phyloP scores from a whole-genome alignment of 176 grass and related monocot species.

The Canna indica region DNA sequence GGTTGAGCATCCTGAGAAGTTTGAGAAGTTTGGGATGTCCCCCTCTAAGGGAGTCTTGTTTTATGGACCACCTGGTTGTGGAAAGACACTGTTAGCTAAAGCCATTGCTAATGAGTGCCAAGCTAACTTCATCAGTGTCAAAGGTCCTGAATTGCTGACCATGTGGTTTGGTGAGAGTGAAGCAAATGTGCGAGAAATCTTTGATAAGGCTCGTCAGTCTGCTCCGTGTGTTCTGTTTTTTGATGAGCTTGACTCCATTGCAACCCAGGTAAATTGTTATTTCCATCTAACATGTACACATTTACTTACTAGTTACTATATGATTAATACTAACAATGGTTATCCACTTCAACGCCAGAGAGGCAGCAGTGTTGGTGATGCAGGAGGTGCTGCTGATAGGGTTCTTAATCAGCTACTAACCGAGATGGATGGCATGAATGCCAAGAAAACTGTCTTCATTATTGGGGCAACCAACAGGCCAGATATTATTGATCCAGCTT shows the following conservation, averaged over 20 bases:
- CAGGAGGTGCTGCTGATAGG: slow-evolving; percentile 23
- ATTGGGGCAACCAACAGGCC: slow-evolving; percentile 21
- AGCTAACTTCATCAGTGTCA: slow-evolving; percentile 17
- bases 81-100: slow-evolving; percentile 21
- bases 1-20: slow-evolving; percentile 25
- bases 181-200: slow-evolving; percentile 21
- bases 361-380: slow-evolving; percentile 22
- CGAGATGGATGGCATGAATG: slow-evolving; percentile 22
- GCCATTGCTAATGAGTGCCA: slow-evolving; percentile 21
- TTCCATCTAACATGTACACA: not conserved
- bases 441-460: slow-evolving; percentile 22
- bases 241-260: slow-evolving; percentile 23
- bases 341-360: not conserved
- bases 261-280: slow-evolving; percentile 4
- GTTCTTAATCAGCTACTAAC: slow-evolving; percentile 23
- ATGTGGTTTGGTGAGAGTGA: slow-evolving; percentile 27
- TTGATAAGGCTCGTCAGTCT: slow-evolving; percentile 24
- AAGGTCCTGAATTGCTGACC: slow-evolving; percentile 18
- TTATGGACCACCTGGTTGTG: slow-evolving; percentile 20
- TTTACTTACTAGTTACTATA: slow-evolving; percentile 1
- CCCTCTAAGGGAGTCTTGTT: slow-evolving; percentile 21
- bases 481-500: slow-evolving; percentile 20
- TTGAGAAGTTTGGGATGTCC: slow-evolving; percentile 24
- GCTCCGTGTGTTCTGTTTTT: slow-evolving; percentile 20
- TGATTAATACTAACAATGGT: not conserved